Conservation (phyloP, 192 early-diverging fungal genomes). For the Coemansia sp. region DNA sequence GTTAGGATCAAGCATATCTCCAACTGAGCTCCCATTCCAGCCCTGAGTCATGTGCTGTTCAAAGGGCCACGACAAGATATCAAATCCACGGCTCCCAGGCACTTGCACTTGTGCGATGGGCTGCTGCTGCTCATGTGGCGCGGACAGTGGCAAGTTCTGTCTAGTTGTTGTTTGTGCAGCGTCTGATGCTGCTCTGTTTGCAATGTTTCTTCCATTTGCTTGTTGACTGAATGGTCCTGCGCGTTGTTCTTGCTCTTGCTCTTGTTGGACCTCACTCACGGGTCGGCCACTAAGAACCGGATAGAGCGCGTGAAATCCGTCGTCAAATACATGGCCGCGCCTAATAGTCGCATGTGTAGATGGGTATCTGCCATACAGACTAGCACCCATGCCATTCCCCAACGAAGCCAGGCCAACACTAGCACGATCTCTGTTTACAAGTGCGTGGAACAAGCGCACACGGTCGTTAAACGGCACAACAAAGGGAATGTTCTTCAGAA, state of each 20-base stretch:
- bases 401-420: constrained; percentile 17
- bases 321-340: constrained; percentile 83
- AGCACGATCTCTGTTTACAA: constrained; percentile 69
- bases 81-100: constrained; percentile 4
- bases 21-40: not conserved
- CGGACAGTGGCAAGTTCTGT: not conserved
- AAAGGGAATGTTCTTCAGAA: constrained; percentile 87
- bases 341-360: constrained; percentile 61
- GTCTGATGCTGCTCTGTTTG: not conserved
- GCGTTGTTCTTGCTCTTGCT: not conserved
- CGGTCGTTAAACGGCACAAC: constrained; percentile 89
- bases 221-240: not conserved
- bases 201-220: not conserved
- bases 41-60: not conserved
- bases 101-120: not conserved
- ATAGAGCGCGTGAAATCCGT: constrained; percentile 78
- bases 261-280: not conserved
- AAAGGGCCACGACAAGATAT: constrained; percentile 5
- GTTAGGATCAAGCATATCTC: constrained; percentile 2
- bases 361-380: constrained; percentile 9
- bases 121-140: not conserved
- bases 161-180: not conserved
- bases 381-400: not conserved
- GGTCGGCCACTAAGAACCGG: constrained; percentile 50
- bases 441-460: constrained; percentile 78